Evolutionary conservation across 192 early-diverging fungal genomes (phyloP), one percentile per base, ranked within the genome.

Genomic region (Dissophora globulifera): DNA sequence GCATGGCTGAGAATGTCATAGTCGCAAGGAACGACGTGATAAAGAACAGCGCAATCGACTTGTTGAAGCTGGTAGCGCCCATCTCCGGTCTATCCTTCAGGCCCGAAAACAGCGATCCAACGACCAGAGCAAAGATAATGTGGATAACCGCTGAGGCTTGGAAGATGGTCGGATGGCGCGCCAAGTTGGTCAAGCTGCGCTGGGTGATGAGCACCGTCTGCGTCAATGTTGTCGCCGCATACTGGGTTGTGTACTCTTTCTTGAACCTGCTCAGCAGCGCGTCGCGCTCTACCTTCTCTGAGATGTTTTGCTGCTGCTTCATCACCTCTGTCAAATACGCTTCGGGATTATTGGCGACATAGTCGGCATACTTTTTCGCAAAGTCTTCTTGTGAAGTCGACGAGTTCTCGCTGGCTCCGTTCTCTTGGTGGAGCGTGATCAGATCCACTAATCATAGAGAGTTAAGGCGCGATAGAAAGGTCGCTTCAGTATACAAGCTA

Each of bases 1-100:
- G 79, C 86, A 93, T 66, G 82, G 91, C 69, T 87, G 72, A 31
- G 85, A 68, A 48, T 84, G 90, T 75, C 88, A 90, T 53, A 67
- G 59, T 65, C 82, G 74, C 56, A 78, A 86, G 20, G 82, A 80
- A 45, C 69, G 56, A 47, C 80, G 64, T 48, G 61, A 78, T 43
- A 83, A 78, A 62, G 61, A 75, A 75, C 50, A 75, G 20, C 1
- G 62, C 35, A 60, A 75, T 75, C 4, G 71, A 75, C 47, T 59
- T 89, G 84, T 65, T 90, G 84, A 75, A 75, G 50, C 71, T 66
- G 3, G 57, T 75, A 0, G 22, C 49, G 20, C 71, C 62, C 71
- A 66, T 66, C 42, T 60, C 62, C 0, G 62, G 62, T 6, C 71
- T 54, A 9, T 66, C 71, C 57, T 66, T 66, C 20, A 75, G 35